Evolutionary conservation across 2,329 filamentous ascomycete genomes (phyloP).

Genomic region (Alternaria sp.): DNA sequence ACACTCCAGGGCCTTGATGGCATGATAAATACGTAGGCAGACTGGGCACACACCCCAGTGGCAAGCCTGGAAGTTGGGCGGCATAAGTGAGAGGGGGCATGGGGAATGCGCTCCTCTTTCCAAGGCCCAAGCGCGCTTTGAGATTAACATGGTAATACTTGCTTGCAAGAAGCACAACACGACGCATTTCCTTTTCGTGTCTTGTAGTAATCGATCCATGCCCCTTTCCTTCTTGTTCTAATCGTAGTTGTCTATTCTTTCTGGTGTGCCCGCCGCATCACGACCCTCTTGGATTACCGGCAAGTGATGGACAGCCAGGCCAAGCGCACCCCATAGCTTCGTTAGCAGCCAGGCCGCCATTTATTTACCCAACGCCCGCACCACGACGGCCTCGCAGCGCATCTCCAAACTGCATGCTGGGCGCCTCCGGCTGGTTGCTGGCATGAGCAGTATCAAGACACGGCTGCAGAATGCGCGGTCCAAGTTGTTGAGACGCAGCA

Average conservation of each 20-base stretch:
- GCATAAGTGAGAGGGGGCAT: neutral
- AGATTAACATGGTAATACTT: constrained; percentile 16
- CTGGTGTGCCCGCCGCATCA: neutral
- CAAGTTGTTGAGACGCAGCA: constrained; percentile 39
- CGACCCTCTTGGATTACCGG: constrained; percentile 8
- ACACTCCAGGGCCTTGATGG: neutral
- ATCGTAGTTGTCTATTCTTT: neutral
- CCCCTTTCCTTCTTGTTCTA: constrained; percentile 5
- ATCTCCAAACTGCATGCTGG: constrained; percentile 23
- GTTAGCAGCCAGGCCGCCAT: neutral
- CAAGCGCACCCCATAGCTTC: neutral
- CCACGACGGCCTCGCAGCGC: constrained; percentile 8
- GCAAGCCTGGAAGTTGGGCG: constrained; percentile 10
- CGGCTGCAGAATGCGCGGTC: constrained; percentile 38
- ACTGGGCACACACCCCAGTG: neutral
- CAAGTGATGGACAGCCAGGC: neutral
- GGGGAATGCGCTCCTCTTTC: neutral
- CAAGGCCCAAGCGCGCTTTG: constrained; percentile 15
- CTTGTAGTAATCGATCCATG: neutral
- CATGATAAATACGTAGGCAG: constrained; percentile 3
- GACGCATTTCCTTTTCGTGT: constrained; percentile 12
- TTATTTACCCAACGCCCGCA: neutral
- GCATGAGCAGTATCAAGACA: constrained; percentile 46
- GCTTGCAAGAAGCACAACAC: constrained; percentile 16
- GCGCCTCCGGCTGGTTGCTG: constrained; percentile 27